Evolutionary conservation across 202 grass and related monocot genomes (phyloP).

Genomic region (Brachypodium distachyon): DNA sequence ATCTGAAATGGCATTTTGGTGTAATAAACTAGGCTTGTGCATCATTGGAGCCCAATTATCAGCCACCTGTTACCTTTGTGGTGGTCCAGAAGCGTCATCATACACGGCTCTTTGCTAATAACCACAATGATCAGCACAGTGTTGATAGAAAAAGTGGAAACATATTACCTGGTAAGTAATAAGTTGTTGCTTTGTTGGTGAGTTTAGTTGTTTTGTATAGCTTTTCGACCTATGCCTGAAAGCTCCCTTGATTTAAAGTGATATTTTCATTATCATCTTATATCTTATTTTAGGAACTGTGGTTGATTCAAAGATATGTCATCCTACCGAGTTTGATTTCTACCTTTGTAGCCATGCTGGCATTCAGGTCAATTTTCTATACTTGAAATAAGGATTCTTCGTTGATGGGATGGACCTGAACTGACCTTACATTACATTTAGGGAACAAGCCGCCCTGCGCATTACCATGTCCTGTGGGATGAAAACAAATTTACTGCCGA

Average conservation of each 20-base stretch:
- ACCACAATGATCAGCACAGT: constrained; percentile 40
- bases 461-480: constrained; percentile 82
- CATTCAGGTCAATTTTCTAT: constrained; percentile 37
- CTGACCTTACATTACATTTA: constrained; percentile 7
- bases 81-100: constrained; percentile 71
- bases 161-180: constrained; percentile 55
- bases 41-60: constrained; percentile 54
- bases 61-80: constrained; percentile 65
- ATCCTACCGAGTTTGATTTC: constrained; percentile 72
- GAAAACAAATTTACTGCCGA: constrained; percentile 76
- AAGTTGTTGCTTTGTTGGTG: constrained; percentile 1
- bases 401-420: not conserved
- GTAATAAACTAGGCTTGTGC: constrained; percentile 45
- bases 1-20: not conserved
- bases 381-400: not conserved
- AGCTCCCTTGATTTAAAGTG: not conserved
- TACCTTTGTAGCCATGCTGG: constrained; percentile 77
- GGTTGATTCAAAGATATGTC: constrained; percentile 74
- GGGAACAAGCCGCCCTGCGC: constrained; percentile 63
- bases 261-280: not conserved
- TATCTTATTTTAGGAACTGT: constrained; percentile 49
- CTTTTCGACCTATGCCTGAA: not conserved
- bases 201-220: not conserved
- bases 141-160: constrained; percentile 54
- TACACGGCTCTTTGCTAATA: constrained; percentile 57